Base-by-base conservation (phyloP, 129 eudicot genomes). In the Flaveria trinervia region DNA sequence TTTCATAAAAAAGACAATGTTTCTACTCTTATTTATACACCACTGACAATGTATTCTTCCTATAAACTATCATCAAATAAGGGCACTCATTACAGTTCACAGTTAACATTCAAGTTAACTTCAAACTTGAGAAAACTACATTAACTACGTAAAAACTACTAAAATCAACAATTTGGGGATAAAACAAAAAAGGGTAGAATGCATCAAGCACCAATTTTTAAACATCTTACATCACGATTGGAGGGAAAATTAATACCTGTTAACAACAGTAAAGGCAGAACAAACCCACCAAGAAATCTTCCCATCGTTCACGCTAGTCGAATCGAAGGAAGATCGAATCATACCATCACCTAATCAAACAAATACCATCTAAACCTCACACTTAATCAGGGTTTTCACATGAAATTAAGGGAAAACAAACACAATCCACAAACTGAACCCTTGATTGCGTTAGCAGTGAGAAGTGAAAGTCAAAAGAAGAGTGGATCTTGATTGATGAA, bases 211-310 rank as follows among this genome's bases (percentile, higher is more conserved):
- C 14, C 22, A 11, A 65, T 17, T 56, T 52, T 67, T 51, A 12
- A 76, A 76, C 12, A 20, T 61, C 60, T 15, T 45, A 17, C 48
- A 55, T 23, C 25, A 75, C 5, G 7, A 65, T 15, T 39, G 45
- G 48, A 52, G 17, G 14, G 50, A 55, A 33, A 68, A 26, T 36
- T 1, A 9, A 66, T 87, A 93, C 98, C 98, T 89, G 89, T 65
- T 49, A 93, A 68, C n/a, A 93, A 91, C 86, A 93, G 80, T 80
- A 84, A 43, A 50, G 97, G 98, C 88, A 91, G 78, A 43, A 91
- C 57, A 82, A 91, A 87, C 13, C 97, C 96, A 74, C 85, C 89
- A 16, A 89, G 43, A 76, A 87, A 83, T n/a, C 81, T 77, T 43
- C 87, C 96, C 98, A 93, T 93, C 18, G 49, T 80, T 65, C 16